phyloP scores from a whole-genome alignment of 441 rosid genomes.

The Pelargonium citronellum region DNA sequence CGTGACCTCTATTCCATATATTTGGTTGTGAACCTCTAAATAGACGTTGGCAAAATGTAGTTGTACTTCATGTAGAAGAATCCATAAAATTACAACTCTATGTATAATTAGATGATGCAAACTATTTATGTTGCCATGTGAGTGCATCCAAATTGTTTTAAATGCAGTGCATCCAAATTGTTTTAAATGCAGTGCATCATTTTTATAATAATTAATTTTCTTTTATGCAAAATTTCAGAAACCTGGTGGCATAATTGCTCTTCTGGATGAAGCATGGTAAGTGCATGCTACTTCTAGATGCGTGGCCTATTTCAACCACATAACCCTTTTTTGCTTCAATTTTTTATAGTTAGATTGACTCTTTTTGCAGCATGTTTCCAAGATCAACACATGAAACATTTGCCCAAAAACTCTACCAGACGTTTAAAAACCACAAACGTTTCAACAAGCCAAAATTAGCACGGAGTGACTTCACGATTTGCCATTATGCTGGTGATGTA shows the following conservation, averaged over 20 bases:
- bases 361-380: conserved; percentile 79
- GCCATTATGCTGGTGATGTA: conserved; percentile 98
- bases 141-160: background rate
- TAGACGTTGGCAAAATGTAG: background rate
- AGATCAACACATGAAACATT: conserved; percentile 98
- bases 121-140: background rate
- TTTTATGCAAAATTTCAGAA: conserved; percentile 52
- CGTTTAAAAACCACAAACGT: conserved; percentile 85
- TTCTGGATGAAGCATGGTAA: conserved; percentile 99
- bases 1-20: background rate
- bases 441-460: conserved; percentile 92
- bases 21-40: background rate
- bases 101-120: background rate
- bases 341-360: conserved; percentile 9
- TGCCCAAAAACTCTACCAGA: conserved; percentile 95
- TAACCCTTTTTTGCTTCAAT: conserved; percentile 8
- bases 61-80: background rate
- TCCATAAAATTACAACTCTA: background rate
- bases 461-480: conserved; percentile 88
- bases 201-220: conserved; percentile 7
- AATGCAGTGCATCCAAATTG: background rate
- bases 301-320: conserved; percentile 5
- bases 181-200: background rate
- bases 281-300: conserved; percentile 22
- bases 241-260: conserved; percentile 99